Conservation (phyloP, 768 basidiomycete genomes). For the Leccinum boreale region DNA sequence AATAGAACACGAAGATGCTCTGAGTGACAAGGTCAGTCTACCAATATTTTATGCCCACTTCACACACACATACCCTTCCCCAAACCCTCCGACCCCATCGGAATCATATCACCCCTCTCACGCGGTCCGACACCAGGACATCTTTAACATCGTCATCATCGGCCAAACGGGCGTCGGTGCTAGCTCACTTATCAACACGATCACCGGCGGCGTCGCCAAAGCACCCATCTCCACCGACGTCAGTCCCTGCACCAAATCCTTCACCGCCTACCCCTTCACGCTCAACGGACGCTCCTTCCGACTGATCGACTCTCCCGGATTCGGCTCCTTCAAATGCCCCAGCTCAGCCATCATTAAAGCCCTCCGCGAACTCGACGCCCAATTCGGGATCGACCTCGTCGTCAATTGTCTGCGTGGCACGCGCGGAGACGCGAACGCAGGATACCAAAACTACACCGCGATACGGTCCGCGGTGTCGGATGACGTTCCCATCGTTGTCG, state of each 20-base stretch:
- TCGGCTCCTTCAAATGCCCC: slow-evolving; percentile 27
- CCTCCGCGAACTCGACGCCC: slow-evolving; percentile 26
- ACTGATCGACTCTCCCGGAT: slow-evolving; percentile 30
- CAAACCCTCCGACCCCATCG: not conserved
- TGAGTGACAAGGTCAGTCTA: slow-evolving; percentile 22
- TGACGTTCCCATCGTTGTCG: slow-evolving; percentile 31
- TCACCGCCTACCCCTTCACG: slow-evolving; percentile 23
- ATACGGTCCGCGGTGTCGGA: slow-evolving; percentile 29
- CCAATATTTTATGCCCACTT: not conserved
- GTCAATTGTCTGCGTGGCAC: slow-evolving; percentile 28
- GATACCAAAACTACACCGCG: slow-evolving; percentile 25
- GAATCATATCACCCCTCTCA: not conserved
- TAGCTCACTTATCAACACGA: slow-evolving; percentile 42
- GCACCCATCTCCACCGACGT: slow-evolving; percentile 28
- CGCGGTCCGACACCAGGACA: slow-evolving; percentile 13
- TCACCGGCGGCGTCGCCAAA: slow-evolving; percentile 17
- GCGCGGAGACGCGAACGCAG: slow-evolving; percentile 28
- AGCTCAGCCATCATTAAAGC: slow-evolving; percentile 23
- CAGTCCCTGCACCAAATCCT: slow-evolving; percentile 25
- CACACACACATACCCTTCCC: not conserved
- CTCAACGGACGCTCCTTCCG: slow-evolving; percentile 28
- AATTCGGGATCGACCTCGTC: slow-evolving; percentile 28
- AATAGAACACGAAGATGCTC: slow-evolving; percentile 19
- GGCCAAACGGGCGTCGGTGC: slow-evolving; percentile 34
- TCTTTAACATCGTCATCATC: slow-evolving; percentile 31